Percentiles rank a stretch among this genome's conserved stretches.
phyloP scores from a whole-genome alignment of 495 filamentous ascomycete genomes.

The Aspergillus incahuasiensis region DNA sequence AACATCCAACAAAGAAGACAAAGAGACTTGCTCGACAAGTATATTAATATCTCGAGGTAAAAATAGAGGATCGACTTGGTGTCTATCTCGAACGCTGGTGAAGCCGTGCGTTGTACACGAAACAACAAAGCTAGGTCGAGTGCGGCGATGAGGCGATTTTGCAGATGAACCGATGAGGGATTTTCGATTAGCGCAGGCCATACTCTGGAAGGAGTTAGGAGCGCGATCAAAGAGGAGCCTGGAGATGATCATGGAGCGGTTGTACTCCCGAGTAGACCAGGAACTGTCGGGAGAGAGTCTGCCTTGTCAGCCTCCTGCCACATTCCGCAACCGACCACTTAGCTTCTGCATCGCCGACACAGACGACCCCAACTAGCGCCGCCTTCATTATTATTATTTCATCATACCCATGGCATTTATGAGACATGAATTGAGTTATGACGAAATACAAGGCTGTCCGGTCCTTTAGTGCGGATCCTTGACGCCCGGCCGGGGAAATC shows the following conservation, averaged over 20 bases:
- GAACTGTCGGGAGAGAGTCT: background rate
- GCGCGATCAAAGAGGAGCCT: background rate
- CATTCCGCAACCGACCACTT: background rate
- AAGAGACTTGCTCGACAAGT: background rate
- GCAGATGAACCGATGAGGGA: background rate
- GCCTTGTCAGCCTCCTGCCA: slow-evolving; percentile 3
- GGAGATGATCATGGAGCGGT: background rate
- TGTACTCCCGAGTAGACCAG: no score
- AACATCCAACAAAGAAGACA: background rate
- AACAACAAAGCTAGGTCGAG: background rate
- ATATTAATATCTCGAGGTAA: background rate
- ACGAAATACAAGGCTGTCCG: slow-evolving; percentile 7
- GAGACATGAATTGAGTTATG: background rate
- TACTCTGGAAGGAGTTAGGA: background rate
- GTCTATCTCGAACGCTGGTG: background rate
- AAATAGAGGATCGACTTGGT: background rate
- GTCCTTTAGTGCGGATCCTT: slow-evolving; percentile 3
- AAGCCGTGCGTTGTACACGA: background rate
- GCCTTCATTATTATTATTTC: background rate
- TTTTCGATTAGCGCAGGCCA: background rate
- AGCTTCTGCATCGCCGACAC: background rate
- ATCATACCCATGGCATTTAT: background rate
- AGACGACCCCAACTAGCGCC: background rate
- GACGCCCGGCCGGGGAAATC: slow-evolving; percentile 9
- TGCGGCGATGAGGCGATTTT: background rate